These are phyloP conservation scores for Ceratopteris richardii DNA, from an alignment of 75 land plant genomes.

Conservation along the genomic window DNA sequence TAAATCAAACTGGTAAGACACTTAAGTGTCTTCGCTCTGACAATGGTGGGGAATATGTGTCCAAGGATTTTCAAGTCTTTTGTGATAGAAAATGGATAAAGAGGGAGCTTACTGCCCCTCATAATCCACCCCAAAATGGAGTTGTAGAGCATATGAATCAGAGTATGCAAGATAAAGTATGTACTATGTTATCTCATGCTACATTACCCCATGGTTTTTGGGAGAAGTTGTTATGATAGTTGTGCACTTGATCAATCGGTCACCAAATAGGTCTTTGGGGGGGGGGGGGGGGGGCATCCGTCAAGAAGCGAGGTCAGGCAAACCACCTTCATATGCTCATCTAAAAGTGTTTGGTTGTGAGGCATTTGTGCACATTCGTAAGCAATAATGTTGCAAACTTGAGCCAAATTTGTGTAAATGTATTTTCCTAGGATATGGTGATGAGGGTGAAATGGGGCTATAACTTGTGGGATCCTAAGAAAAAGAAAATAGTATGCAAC, in stretches of 20 bases:
- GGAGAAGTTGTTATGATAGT: neutral
- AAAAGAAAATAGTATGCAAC: neutral
- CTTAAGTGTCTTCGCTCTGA: neutral
- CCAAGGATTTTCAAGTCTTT: neutral
- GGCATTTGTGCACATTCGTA: slow-evolving; percentile 2
- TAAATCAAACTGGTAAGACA: neutral
- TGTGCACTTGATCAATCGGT: neutral
- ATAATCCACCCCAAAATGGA: slow-evolving; percentile 1
- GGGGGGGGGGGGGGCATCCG: neutral
- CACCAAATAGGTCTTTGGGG: neutral
- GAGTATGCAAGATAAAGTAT: neutral
- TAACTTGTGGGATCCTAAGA: neutral
- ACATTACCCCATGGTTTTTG: slow-evolving; percentile 1
- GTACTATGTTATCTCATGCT: neutral
- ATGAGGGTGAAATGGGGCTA: neutral
- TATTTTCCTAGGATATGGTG: no score
- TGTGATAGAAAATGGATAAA: neutral
- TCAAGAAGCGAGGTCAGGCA: neutral
- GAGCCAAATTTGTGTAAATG: neutral
- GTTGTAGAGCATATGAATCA: neutral
- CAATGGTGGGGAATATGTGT: no score
- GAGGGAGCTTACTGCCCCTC: neutral
- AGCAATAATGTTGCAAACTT: neutral
- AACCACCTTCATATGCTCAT: slow-evolving; percentile 1
- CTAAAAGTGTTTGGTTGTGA: neutral